Base-by-base conservation (phyloP, 2,329 filamentous ascomycete species). In the Colletotrichum horii region DNA sequence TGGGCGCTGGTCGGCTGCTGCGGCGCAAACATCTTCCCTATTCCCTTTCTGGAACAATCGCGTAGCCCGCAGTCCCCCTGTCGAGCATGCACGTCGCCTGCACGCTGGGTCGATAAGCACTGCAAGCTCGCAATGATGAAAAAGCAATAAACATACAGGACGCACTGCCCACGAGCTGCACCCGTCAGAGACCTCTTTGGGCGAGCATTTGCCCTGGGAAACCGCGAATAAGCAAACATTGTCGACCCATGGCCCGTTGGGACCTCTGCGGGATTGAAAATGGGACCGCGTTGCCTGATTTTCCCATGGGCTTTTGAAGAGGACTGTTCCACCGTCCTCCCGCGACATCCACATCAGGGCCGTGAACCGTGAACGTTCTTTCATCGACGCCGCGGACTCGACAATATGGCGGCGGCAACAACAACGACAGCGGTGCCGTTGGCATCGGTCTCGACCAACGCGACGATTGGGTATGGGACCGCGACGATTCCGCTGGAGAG, bases 401-500 rank as follows among this genome's bases (percentile, higher is more conserved):
- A 36, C 34, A 65, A 64, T 26, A 73, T 64, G 73, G 69, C 62
- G 73, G 62, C 61, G 62, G 61, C 66, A 64, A 16, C 24, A 15
- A 32, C 52, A 30, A 52, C 43, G 32, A 24, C 66, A 64, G 15
- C 30, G 24, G 24, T 62, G 19, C 68, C 68, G 4, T 52, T 32
- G 61, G 67, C 73, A 60, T 26, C 34, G 34, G n/a, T 60, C 8
- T 58, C 64, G 4, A 28, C 28, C 22, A 75, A 48, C 64, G 9
- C 73, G 14, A 56, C 48, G 32, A 68, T 55, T 19, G 70, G 32
- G 3, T 43, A 62, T 12, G 43, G 22, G 4, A 6, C 34, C 32
- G 70, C 43, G 8, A 60, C 65, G 8, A 73, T 75, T 24, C 70
- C 73, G 15, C 70, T 75, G n/a, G 73, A 73, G 58, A 68, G 32